Evolutionary conservation across 31 red algal genomes (phyloP), one percentile per base, ranked within the genome.

Genomic region (Asparagopsis taxiformis): DNA sequence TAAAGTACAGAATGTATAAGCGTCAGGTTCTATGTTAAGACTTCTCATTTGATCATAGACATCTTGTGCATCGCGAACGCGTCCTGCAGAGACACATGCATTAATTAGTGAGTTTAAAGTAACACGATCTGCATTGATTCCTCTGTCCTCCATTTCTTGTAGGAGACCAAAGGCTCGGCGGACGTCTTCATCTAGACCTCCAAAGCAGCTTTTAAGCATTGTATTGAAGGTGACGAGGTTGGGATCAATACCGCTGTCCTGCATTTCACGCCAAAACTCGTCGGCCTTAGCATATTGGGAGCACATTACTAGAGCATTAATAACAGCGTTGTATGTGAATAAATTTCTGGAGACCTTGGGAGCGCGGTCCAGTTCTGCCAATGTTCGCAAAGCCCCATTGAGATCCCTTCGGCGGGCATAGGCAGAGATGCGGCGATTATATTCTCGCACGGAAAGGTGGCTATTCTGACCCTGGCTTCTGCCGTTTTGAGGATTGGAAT

Each of bases 311-410:
- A 85, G 59, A 7, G 80, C 80, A 55, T 85, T 85, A n/a, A 85
- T 85, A 31, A 85, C 70, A 28, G 80, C 80, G 37, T 85, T 85
- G 68, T 85, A 85, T 1, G 80, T 85, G 50, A 85, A 85, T 39
- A 85, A 56, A 22, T 85, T 85, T 1, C 80, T 54, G 20, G 60
- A 65, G 28, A 75, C 80, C 4, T 60, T 74, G 16, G 80, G 69
- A 5, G 80, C 38, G 16, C 69, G 69, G 55, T 85, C 80, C 30
- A 85, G 51, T 29, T 85, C 80, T 13, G n/a, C 61, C 20, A 85
- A 44, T 2, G 80, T 68, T 22, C 69, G 59, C 4, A 85, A 48
- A 2, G 80, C 68, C 16, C 80, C 80, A 37, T 68, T 71, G 16
- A 85, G 60, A 74, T 85, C 80, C 16, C 80, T 44, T 54, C 70